Evolutionary conservation across 169 alveolate species (phyloP), one percentile per base, ranked within the genome.

Genomic region (Plasmodium gonderi): DNA sequence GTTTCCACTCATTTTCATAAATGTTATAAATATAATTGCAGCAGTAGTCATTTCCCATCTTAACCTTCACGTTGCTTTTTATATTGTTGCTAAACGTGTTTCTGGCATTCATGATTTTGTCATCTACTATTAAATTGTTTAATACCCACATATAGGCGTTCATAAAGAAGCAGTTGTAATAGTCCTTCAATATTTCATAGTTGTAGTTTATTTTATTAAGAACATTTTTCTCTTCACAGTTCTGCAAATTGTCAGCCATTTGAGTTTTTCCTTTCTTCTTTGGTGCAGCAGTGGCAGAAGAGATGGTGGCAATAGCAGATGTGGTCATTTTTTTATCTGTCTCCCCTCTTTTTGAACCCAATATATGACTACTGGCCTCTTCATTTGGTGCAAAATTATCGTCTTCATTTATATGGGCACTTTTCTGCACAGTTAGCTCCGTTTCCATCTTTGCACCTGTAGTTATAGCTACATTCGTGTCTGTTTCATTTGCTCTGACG

Each of bases 71-170:
- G 33, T 74, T 87, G 14, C 60, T 60, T 91, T 95, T 93, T 89
- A 95, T 94, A 91, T 95, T 95, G 77, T 92, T 92, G 82, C 79
- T 93, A 85, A 93, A 96, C 65, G 79, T 69, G 93, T 94, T 95
- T 79, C 96, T 95, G 68, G 95, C 87, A 83, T 96, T 96, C 95
- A 94, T 85, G 20, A 96, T 94, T 79, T 97, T 97, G 69, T 97
- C 99, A 68, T 98, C 99, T 64, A 97, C 97, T 23, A 98, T 96
- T 67, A 98, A 95, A 40, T 98, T 98, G 82, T 99, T 98, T 45
- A 98, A 96, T 3, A 98, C 97, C 99, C 99, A 98, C 98, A 97
- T 97, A 81, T 98, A 96, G 36, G 99, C 98, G 60, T 95, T 97
- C 80, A 97, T 93, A 94, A 98, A 98, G 96, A 96, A 97, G 45